Base-by-base conservation (phyloP, 768 basidiomycete species). In the Hemileccinum impolitum region DNA sequence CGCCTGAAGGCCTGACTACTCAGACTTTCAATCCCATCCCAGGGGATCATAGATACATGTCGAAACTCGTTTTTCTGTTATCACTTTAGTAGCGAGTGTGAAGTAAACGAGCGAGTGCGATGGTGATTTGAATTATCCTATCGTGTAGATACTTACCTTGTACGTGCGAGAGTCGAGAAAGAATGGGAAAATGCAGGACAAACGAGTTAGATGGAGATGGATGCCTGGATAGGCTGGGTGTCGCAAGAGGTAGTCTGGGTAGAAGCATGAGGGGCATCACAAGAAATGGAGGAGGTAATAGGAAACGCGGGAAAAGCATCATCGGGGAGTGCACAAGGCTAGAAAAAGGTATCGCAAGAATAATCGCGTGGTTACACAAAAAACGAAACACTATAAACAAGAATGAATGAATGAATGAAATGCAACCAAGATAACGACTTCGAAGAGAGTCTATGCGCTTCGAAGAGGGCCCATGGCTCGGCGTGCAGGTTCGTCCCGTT, bases 391-490 rank as follows among this genome's bases (percentile, higher is more conserved):
- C 0, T 25, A 30, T 31, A 54, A 21, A 48, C 53, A 52, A 47
- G 36, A 62, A 60, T 34, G 25, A 45, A 43, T 41, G 46, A 14
- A 35, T 23, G 31, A 47, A 38, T 13, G 21, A 34, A 45, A 36
- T 28, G 10, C 47, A 47, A 25, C 39, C 36, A 25, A 38, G 26
- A 35, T 21, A 15, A 28, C 17, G 31, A 15, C 13, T 10, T 31
- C 14, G n/a, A 28, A 3, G 6, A 21, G 8, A 39, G 12, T 31
- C 31, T 57, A 63, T 38, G 53, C 40, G 15, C 58, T 57, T 31
- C 63, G 60, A 25, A 39, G 36, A 19, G 66, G 67, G 6, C 66
- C 67, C 52, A 67, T 53, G n/a, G 66, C 66, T 15, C 66, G 47
- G 25, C 65, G 61, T 14, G 50, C 54, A 21, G 66, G 67, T 31